phyloP scores from a whole-genome alignment of 176 grass and related monocot genomes.

The Pontederia crassipes region DNA sequence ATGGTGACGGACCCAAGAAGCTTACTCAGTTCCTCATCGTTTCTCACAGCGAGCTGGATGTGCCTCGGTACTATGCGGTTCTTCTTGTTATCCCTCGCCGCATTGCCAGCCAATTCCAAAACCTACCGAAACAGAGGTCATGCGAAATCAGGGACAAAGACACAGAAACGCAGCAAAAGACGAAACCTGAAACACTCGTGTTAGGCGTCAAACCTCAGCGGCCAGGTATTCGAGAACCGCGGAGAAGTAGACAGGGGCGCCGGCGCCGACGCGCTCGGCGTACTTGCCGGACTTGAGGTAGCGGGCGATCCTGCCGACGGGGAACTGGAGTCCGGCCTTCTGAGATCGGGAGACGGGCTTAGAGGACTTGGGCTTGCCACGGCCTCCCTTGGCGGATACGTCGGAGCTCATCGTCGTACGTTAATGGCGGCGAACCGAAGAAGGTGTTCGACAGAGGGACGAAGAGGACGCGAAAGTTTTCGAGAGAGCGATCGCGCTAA shows the following conservation, averaged over 20 bases:
- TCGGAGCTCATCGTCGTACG: constrained; percentile 1
- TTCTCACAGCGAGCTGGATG: constrained; percentile 7
- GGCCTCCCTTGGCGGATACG: constrained; percentile 12
- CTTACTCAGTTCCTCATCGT: constrained; percentile 35
- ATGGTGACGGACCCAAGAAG: constrained; percentile 33
- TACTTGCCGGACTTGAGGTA: constrained; percentile 35
- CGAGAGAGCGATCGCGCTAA: no score
- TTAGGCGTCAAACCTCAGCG: neutral
- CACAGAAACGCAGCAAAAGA: neutral
- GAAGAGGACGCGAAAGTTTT: no score
- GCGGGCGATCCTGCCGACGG: constrained; percentile 33
- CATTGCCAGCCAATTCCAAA: constrained; percentile 7
- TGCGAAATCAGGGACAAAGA: neutral
- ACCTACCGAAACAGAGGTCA: neutral
- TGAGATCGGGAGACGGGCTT: constrained; percentile 15
- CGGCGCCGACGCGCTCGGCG: constrained; percentile 22
- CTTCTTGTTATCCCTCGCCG: constrained; percentile 7
- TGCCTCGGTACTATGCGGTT: constrained; percentile 4
- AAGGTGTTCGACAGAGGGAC: no score
- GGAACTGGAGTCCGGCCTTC: constrained; percentile 40
- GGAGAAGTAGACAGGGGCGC: constrained; percentile 25
- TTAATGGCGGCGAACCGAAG: neutral
- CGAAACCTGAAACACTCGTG: neutral
- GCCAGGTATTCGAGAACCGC: constrained; percentile 33
- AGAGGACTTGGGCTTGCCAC: constrained; percentile 18